Percentiles rank a stretch among this genome's conserved stretches.
Conservation (phyloP, 495 filamentous ascomycete species). For the Aspergillus carlsbadensis region DNA sequence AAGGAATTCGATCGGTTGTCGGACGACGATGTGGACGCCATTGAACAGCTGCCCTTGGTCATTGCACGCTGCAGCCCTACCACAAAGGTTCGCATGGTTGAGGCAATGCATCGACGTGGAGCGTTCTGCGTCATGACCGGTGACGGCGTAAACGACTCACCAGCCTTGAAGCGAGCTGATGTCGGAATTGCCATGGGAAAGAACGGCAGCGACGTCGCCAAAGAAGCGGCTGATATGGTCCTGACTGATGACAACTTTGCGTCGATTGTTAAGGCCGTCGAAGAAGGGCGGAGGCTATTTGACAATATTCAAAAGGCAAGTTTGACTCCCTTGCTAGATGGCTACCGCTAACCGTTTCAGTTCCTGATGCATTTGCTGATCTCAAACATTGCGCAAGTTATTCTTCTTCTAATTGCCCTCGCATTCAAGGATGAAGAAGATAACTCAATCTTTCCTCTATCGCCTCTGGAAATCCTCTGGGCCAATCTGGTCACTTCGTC, state of each 20-base stretch:
- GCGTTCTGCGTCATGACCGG: constrained; percentile 72
- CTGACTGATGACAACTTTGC: constrained; percentile 89
- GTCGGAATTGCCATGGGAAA: constrained; percentile 87
- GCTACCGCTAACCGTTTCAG: constrained; percentile 13
- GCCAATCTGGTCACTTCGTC: constrained; percentile 77
- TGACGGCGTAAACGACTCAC: constrained; percentile 85
- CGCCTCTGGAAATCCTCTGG: constrained; percentile 75
- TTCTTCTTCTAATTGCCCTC: constrained; percentile 67
- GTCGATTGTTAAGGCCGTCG: constrained; percentile 69
- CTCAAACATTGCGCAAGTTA: constrained; percentile 74
- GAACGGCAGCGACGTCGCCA: constrained; percentile 84
- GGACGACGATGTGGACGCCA: constrained; percentile 57
- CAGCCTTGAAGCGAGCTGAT: constrained; percentile 73
- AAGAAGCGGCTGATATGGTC: constrained; percentile 83
- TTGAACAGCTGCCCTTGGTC: constrained; percentile 63
- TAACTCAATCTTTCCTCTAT: constrained; percentile 72
- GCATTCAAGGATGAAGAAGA: constrained; percentile 64
- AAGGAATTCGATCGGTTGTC: constrained; percentile 60
- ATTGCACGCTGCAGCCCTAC: constrained; percentile 68
- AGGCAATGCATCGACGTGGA: constrained; percentile 63
- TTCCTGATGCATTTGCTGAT: constrained; percentile 73
- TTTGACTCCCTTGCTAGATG: not conserved
- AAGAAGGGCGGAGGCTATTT: constrained; percentile 71
- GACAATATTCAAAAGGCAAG: constrained; percentile 73
- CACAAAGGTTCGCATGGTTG: constrained; percentile 72